Evolutionary conservation across 768 basidiomycete genomes (phyloP).

Genomic region (Lyophyllum shimeji): DNA sequence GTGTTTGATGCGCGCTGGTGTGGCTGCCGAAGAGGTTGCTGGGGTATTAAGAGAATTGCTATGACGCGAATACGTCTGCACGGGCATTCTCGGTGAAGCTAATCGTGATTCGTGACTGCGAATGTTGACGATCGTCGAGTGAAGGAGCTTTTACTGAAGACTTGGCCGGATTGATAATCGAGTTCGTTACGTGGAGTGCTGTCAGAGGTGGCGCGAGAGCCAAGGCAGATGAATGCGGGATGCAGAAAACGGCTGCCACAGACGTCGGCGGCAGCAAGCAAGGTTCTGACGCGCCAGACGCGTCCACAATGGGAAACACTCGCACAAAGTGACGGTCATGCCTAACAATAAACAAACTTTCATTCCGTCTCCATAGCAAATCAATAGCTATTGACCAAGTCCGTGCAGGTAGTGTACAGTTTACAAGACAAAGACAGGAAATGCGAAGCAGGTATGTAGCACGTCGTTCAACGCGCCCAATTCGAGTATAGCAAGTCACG

Average conservation of each 20-base stretch:
- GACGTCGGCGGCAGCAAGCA: not conserved
- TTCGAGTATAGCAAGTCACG: constrained; percentile 56
- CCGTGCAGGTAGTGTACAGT: not conserved
- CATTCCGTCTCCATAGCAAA: constrained; percentile 9
- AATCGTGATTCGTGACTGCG: not conserved
- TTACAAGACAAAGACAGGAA: not conserved
- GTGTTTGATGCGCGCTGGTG: constrained; percentile 14
- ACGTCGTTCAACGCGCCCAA: constrained; percentile 47
- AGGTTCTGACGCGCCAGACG: constrained; percentile 20
- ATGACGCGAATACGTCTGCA: constrained; percentile 13
- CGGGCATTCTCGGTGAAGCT: constrained; percentile 17
- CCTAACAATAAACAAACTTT: constrained; percentile 14
- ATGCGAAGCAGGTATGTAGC: not conserved
- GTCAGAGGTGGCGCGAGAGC: not conserved
- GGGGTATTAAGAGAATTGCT: constrained; percentile 12
- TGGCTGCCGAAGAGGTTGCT: constrained; percentile 3
- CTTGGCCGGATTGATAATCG: not conserved
- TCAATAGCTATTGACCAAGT: constrained; percentile 1
- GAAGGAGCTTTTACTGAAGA: not conserved
- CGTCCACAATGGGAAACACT: constrained; percentile 26
- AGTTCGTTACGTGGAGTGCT: not conserved
- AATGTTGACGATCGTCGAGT: not conserved
- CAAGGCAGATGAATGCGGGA: constrained; percentile 9
- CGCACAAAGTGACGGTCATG: constrained; percentile 8
- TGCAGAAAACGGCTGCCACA: constrained; percentile 3